Conservation (phyloP, 164 flowering plant species). For the Berberis vulgaris region DNA sequence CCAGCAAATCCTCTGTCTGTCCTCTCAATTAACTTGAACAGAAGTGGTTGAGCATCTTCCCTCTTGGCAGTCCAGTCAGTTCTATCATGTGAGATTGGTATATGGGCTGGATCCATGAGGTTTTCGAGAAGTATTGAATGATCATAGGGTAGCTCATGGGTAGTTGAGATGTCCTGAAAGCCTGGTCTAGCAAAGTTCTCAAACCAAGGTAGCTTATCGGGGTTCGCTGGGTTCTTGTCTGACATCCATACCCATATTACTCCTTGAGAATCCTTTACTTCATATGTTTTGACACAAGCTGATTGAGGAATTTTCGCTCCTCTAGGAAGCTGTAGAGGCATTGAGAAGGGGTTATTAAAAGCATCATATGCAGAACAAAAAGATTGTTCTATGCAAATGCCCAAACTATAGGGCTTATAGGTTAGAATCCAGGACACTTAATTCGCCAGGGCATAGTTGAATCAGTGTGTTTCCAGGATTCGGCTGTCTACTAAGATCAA, state of each 20-base stretch:
- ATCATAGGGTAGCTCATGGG: conserved; percentile 93
- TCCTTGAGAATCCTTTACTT: conserved; percentile 83
- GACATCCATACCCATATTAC: conserved; percentile 99
- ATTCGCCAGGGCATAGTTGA: too few species aligned
- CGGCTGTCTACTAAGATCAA: too few species aligned
- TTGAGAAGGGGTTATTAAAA: conserved; percentile 11
- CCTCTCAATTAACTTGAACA: conserved; percentile 66
- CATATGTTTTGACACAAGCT: conserved; percentile 68
- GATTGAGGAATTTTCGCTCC: conserved; percentile 71
- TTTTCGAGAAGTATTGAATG: conserved; percentile 94
- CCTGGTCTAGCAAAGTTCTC: conserved; percentile 82
- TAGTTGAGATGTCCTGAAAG: conserved; percentile 66
- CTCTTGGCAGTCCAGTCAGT: conserved; percentile 82
- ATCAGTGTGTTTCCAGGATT: too few species aligned
- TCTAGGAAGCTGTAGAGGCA: conserved; percentile 53
- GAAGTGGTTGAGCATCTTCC: conserved; percentile 79
- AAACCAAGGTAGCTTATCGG: conserved; percentile 73
- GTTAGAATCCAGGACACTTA: too few species aligned
- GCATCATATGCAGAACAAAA: too few species aligned
- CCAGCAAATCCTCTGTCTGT: conserved; percentile 88
- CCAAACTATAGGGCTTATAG: too few species aligned
- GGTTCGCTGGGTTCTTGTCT: conserved; percentile 47
- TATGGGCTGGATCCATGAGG: conserved; percentile 97
- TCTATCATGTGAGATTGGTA: conserved; percentile 92
- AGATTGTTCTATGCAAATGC: too few species aligned